A percentile compares a stretch with the other conserved stretches of the same genome.
phyloP scores from a whole-genome alignment of 805 yeast species.

The Myxozyma melibiosi region DNA sequence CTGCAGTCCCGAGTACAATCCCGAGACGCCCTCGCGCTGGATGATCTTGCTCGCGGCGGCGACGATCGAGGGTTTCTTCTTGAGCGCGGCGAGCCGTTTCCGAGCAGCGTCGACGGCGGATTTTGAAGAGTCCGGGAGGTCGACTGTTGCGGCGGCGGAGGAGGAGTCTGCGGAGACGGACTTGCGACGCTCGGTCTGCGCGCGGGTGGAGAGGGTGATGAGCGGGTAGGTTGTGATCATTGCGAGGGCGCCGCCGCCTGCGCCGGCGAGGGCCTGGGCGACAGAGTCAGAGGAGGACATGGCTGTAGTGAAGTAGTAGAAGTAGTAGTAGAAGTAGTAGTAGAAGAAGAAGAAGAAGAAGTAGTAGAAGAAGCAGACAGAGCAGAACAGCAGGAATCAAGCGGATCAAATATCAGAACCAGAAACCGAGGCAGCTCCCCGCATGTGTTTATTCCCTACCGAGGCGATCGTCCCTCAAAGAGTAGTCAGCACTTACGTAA shows the following conservation, averaged over 20 bases:
- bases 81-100: slow-evolving; percentile 12
- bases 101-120: slow-evolving; percentile 23
- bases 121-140: neutral
- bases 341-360: neutral
- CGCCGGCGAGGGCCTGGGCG: slow-evolving; percentile 93
- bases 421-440: too few species aligned
- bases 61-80: slow-evolving; percentile 35
- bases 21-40: slow-evolving; percentile 61
- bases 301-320: neutral
- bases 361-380: neutral
- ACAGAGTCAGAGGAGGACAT: slow-evolving; percentile 45
- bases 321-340: neutral
- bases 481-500: too few species aligned
- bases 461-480: too few species aligned
- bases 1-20: slow-evolving; percentile 83
- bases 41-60: slow-evolving; percentile 53
- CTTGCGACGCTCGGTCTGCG: slow-evolving; percentile 62
- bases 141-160: neutral
- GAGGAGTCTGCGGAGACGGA: slow-evolving; percentile 3
- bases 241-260: slow-evolving; percentile 87
- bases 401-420: too few species aligned
- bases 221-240: slow-evolving; percentile 89
- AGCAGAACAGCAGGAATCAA: too few species aligned
- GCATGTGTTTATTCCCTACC: too few species aligned
- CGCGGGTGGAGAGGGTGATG: slow-evolving; percentile 81